Conservation (phyloP, 441 rosid genomes). For the Erysimum cheiri region DNA sequence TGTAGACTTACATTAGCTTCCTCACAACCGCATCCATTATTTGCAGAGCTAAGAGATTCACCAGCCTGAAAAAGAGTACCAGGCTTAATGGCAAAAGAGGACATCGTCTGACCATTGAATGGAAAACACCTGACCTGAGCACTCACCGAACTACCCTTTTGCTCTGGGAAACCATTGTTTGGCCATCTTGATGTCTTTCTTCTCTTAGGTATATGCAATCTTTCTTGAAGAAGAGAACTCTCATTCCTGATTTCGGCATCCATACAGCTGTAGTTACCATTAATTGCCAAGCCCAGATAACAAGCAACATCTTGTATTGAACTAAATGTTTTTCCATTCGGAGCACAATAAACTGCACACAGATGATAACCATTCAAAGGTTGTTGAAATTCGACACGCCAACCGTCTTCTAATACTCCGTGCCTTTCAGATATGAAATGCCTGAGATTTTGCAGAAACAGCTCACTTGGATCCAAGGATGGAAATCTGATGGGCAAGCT, state of each 20-base stretch:
- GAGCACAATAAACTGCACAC: conserved; percentile 75
- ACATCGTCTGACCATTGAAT: conserved; percentile 51
- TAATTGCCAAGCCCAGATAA: conserved; percentile 75
- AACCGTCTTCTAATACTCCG: conserved; percentile 84
- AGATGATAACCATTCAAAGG: conserved; percentile 55
- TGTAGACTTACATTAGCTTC: conserved; percentile 62
- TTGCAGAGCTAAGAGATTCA: conserved; percentile 53
- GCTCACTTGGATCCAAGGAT: conserved; percentile 70
- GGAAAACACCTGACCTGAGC: conserved; percentile 52
- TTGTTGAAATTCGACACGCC: conserved; percentile 77
- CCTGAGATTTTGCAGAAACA: conserved; percentile 75
- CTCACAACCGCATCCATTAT: conserved; percentile 46
- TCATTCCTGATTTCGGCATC: conserved; percentile 54
- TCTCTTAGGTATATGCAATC: conserved; percentile 56
- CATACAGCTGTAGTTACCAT: conserved; percentile 53
- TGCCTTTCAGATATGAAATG: conserved; percentile 79
- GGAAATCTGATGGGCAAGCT: conserved; percentile 58
- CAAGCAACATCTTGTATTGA: conserved; percentile 83
- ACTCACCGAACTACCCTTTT: conserved; percentile 53
- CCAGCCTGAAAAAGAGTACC: conserved; percentile 46
- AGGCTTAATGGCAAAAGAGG: conserved; percentile 46
- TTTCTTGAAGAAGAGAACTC: conserved; percentile 63
- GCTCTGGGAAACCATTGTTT: conserved; percentile 62
- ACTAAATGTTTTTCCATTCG: conserved; percentile 82
- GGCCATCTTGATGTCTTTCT: conserved; percentile 63